A percentile compares a stretch with the other conserved stretches of the same genome.
These are phyloP conservation scores for Cyclotella distinguenda DNA, from an alignment of 108 stramenopile genomes.

Conservation along the genomic window DNA sequence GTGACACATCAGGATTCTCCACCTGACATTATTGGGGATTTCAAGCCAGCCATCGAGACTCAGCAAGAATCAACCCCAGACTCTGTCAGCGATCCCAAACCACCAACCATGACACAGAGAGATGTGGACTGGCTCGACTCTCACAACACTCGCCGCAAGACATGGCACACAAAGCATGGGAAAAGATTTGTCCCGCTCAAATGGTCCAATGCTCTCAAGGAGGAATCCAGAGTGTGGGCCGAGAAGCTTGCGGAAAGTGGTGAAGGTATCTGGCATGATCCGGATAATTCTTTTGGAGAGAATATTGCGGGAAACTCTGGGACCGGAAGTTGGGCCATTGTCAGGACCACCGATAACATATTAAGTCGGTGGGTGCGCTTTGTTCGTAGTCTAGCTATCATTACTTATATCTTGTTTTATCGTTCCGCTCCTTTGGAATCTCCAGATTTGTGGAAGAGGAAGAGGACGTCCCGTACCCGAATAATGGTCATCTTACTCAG, in stretches of 20 bases:
- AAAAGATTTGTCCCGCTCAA: constrained; percentile 24
- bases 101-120: neutral
- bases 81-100: too few species aligned
- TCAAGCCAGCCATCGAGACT: too few species aligned
- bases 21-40: too few species aligned
- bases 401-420: neutral
- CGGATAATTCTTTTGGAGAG: constrained; percentile 20
- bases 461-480: constrained; percentile 12
- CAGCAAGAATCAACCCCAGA: too few species aligned
- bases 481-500: constrained; percentile 25
- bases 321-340: neutral
- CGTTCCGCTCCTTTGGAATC: neutral
- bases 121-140: constrained; percentile 21
- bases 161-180: constrained; percentile 18
- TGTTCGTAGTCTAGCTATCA: neutral
- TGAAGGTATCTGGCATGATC: neutral
- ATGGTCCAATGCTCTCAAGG: constrained; percentile 16
- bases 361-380: constrained; percentile 1
- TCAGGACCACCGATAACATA: constrained; percentile 3
- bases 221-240: constrained; percentile 5
- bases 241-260: neutral
- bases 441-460: neutral
- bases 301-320: constrained; percentile 19
- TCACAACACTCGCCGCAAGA: constrained; percentile 28
- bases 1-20: too few species aligned